A percentile compares a stretch with the other conserved stretches of the same genome.
phyloP scores from a whole-genome alignment of 257 asterid species.

The Solanum pennellii region DNA sequence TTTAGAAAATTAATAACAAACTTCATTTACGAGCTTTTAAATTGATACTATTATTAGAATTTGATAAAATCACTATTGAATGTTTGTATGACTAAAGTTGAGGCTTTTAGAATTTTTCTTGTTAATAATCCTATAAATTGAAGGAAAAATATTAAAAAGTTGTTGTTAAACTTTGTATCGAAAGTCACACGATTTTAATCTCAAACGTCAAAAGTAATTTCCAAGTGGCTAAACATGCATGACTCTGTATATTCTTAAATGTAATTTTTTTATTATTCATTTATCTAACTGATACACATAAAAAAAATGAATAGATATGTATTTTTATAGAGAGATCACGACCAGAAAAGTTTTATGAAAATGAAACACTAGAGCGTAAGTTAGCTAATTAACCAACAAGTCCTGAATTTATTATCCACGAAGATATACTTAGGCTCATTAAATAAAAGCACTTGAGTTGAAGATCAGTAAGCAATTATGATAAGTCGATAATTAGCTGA shows the following conservation, averaged over 20 bases:
- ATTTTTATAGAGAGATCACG: neutral
- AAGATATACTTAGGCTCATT: neutral
- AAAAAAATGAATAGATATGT: accelerated
- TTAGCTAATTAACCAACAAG: neutral
- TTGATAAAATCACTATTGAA: neutral
- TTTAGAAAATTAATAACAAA: neutral
- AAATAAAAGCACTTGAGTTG: neutral
- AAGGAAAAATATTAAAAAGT: neutral
- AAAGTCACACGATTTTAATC: neutral
- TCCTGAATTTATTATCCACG: neutral
- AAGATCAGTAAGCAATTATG: accelerated
- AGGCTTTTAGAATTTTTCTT: neutral
- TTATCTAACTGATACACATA: neutral
- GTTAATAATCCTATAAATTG: neutral
- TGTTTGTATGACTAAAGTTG: neutral
- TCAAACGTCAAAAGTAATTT: neutral
- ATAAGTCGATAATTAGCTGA: too few species aligned
- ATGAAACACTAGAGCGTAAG: neutral
- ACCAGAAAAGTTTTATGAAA: neutral
- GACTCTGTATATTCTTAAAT: neutral
- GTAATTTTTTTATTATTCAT: neutral
- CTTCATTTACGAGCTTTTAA: neutral
- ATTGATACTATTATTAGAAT: neutral
- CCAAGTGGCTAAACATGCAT: neutral
- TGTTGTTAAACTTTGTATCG: neutral